Evolutionary conservation across 1,284 basidiomycete genomes (phyloP), one percentile per base, ranked within the genome.

Genomic region (Tremellales sp.): DNA sequence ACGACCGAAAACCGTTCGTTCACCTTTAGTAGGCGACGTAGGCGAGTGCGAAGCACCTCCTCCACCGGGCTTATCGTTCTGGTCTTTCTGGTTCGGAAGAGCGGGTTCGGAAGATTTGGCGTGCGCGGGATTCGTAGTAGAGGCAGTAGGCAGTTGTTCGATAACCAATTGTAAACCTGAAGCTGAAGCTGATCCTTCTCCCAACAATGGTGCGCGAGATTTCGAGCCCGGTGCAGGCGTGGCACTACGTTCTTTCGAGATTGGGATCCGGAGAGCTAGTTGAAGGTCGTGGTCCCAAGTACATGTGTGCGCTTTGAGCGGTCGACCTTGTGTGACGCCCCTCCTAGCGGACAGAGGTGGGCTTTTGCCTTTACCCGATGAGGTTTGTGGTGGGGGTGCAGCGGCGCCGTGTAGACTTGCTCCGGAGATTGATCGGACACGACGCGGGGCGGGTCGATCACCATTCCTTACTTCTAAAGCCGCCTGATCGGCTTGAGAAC

Each of bases 231-330:
- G 36, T 1, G 45, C 48, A 13, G 47, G 22, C 3, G 49, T 51
- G 19, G 45, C 36, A 11, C 51, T 42, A 40, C 21, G 11, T 10
- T 40, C 48, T 49, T 70, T 68, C 21, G 60, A 53, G 17, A 75
- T 49, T 10, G 65, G 67, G 8, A 75, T 60, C 6, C 58, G 55
- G 17, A 73, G 42, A 4, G 58, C 46, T 41, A 72, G 65, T n/a
- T 65, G 52, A 12, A 73, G 41, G 15, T 63, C 58, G 41, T 60
- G 68, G 37, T 71, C 64, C 70, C 70, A 75, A 12, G 61, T 55
- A 15, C 62, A 66, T 2, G 60, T 45, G 53, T 74, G 69, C 3
- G 61, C 40, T 15, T 54, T 49, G 1, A 73, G 52, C 4, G 54
- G 40, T 15, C 45, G 29, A 13, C 53, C 45, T 1, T 65, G 65